Percentiles rank a stretch among this genome's conserved stretches.
These are phyloP conservation scores for Forsythia suspensa DNA, from an alignment of 257 asterid species.

Conservation along the genomic window DNA sequence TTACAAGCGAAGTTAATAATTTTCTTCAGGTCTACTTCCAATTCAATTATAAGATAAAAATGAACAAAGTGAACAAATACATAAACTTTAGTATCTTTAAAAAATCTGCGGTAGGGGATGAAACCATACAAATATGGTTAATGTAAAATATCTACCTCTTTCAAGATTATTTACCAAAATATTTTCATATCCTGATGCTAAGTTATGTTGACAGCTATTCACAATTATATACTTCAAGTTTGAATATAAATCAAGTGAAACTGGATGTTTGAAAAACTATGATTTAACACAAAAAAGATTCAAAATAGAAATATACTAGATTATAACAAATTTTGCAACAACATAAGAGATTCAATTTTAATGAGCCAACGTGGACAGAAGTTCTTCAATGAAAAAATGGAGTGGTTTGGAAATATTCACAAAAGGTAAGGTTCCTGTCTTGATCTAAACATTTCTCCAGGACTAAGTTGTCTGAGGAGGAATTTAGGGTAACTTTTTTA, in stretches of 20 bases:
- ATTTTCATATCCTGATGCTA: neutral
- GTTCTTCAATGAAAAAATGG: neutral
- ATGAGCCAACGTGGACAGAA: neutral
- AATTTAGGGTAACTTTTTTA: neutral
- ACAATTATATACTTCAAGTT: neutral
- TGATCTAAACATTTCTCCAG: neutral
- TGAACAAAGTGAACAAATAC: neutral
- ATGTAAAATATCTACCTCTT: neutral
- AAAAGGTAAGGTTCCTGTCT: neutral
- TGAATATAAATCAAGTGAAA: neutral
- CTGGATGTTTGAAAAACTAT: neutral
- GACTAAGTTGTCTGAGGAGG: neutral
- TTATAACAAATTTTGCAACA: neutral
- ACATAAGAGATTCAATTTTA: neutral
- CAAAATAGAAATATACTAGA: neutral
- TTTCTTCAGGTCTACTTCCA: neutral
- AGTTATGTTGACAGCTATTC: neutral
- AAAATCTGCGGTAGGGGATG: neutral
- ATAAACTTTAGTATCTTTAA: too few species aligned
- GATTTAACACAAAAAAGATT: neutral
- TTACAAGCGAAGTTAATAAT: neutral
- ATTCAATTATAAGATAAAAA: neutral
- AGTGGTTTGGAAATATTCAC: neutral
- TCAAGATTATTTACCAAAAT: neutral
- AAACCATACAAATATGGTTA: too few species aligned